phyloP scores from a whole-genome alignment of 192 early-diverging fungal species.

The Linnemannia hyalina region DNA sequence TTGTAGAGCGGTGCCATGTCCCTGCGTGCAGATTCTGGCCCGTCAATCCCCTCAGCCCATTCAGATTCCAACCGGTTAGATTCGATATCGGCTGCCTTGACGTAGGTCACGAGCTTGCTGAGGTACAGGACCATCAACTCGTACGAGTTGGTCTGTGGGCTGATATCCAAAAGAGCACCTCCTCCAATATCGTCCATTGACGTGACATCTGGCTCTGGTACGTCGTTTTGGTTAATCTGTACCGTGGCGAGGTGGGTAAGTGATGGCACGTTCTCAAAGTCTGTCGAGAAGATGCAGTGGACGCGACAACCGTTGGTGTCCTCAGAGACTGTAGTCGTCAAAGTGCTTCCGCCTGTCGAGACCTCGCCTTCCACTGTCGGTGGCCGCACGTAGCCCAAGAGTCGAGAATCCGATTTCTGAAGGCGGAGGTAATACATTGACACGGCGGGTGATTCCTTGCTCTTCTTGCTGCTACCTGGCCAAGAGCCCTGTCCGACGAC shows the following conservation, averaged over 20 bases:
- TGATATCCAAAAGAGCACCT: conserved; percentile 46
- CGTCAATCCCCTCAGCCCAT: conserved; percentile 23
- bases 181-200: conserved; percentile 35
- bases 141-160: conserved; percentile 45
- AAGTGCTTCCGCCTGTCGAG: conserved; percentile 36
- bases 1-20: conserved; percentile 27
- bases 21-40: conserved; percentile 14
- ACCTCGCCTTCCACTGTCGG: conserved; percentile 41
- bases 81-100: conserved; percentile 37
- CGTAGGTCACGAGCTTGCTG: conserved; percentile 38
- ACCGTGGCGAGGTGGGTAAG: conserved; percentile 42
- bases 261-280: conserved; percentile 18
- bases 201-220: conserved; percentile 31
- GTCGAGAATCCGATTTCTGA: conserved; percentile 32
- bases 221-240: conserved; percentile 43
- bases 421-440: conserved; percentile 53
- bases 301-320: conserved; percentile 44
- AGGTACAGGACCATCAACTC: conserved; percentile 47
- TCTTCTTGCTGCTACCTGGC: not conserved
- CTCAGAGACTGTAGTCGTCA: conserved; percentile 37
- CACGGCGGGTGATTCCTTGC: conserved; percentile 33
- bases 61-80: conserved; percentile 37
- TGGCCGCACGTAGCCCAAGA: conserved; percentile 46
- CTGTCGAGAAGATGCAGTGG: conserved; percentile 44
- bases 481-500: conserved; percentile 37